A percentile compares a stretch with the other conserved stretches of the same genome.
Evolutionary conservation across 2,329 filamentous ascomycete species (phyloP).

Genomic region (Aureobasidium melanogenum): DNA sequence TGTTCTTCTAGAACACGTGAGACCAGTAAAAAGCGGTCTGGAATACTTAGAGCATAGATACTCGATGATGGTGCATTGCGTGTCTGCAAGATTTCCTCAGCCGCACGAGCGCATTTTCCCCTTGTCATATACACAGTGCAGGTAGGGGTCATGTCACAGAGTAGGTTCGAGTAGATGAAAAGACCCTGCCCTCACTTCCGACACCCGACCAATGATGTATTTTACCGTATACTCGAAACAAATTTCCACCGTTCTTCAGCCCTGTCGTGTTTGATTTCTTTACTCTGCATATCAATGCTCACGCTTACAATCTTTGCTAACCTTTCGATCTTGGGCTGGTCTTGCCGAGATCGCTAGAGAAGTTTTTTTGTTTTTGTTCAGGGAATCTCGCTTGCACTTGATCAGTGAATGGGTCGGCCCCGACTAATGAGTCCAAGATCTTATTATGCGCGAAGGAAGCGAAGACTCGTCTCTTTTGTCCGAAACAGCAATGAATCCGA

Average conservation of each 20-base stretch:
- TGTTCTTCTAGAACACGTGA: not conserved
- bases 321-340: not conserved
- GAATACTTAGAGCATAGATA: not conserved
- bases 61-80: not conserved
- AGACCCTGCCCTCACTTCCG: not conserved
- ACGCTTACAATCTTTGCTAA: not conserved
- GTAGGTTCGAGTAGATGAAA: conserved; percentile 1
- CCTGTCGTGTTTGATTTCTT: not conserved
- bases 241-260: conserved; percentile 2
- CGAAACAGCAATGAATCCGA: not conserved
- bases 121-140: not conserved
- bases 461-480: not conserved
- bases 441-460: not conserved
- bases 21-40: not conserved
- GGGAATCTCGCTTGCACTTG: not conserved
- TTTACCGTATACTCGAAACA: not conserved
- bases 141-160: not conserved
- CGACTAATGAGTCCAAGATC: not conserved
- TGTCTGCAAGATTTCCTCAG: not conserved
- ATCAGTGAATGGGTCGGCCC: not conserved
- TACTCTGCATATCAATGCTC: not conserved
- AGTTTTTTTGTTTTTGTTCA: not conserved
- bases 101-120: not conserved
- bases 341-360: not conserved
- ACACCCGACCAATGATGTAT: not conserved